phyloP scores from a whole-genome alignment of 2,329 filamentous ascomycete genomes.

The Trichoderma hamatum region DNA sequence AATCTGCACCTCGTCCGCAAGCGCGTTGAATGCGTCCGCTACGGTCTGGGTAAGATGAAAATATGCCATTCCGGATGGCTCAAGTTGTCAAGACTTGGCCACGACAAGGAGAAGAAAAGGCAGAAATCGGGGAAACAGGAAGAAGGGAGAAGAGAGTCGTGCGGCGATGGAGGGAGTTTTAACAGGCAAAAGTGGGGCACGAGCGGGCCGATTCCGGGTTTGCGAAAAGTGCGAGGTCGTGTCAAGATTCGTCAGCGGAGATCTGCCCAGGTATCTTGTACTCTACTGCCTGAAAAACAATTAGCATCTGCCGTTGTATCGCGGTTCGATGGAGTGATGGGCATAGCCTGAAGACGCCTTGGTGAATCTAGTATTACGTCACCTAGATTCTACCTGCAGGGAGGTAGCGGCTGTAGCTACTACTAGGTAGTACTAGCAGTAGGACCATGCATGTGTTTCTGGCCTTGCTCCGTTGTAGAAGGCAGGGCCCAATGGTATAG shows the following conservation, averaged over 20 bases:
- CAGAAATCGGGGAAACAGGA: constrained; percentile 30
- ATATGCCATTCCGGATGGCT: constrained; percentile 42
- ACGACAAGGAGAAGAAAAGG: constrained; percentile 27
- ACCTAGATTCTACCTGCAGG: not conserved
- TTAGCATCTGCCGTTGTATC: not conserved
- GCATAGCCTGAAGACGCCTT: not conserved
- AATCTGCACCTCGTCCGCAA: constrained; percentile 66
- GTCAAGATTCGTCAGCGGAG: constrained; percentile 24
- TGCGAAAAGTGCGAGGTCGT: not conserved
- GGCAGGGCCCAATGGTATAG: not conserved
- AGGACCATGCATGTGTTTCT: not conserved
- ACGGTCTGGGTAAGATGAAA: constrained; percentile 56
- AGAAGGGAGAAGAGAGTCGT: constrained; percentile 28
- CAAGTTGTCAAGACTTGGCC: constrained; percentile 12
- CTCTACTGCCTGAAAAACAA: not conserved
- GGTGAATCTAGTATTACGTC: not conserved
- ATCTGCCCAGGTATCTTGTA: not conserved
- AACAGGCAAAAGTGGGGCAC: constrained; percentile 26
- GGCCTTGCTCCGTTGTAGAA: not conserved
- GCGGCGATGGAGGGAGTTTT: constrained; percentile 29
- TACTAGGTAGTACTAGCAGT: not conserved
- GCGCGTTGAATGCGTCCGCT: constrained; percentile 65
- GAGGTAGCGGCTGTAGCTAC: not conserved
- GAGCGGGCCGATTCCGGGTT: constrained; percentile 13
- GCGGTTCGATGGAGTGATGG: not conserved